Percentiles rank a stretch among this genome's conserved stretches.
phyloP scores from a whole-genome alignment of 2,329 filamentous ascomycete genomes.

The Fusarium keratoplasticum region DNA sequence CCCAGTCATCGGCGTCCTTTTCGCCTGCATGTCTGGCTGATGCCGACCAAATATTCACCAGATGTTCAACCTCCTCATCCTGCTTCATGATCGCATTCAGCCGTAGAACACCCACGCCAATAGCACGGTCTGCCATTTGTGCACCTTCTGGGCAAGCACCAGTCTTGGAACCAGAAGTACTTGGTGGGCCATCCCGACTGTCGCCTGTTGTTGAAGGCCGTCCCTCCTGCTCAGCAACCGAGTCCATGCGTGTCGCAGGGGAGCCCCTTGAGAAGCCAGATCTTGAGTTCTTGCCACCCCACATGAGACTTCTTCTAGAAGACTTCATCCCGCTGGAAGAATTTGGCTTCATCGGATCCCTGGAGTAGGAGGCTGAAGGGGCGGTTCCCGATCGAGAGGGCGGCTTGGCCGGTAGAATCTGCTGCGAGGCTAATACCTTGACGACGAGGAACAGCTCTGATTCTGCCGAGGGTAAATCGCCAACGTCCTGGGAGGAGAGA shows the following conservation, averaged over 20 bases:
- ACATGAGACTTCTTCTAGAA: constrained; percentile 76
- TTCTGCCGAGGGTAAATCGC: constrained; percentile 70
- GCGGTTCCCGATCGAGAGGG: constrained; percentile 63
- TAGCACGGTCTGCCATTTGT: constrained; percentile 63
- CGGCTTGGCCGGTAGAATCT: constrained; percentile 59
- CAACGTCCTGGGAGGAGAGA: constrained; percentile 80
- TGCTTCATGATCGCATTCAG: constrained; percentile 81
- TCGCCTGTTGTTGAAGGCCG: constrained; percentile 52
- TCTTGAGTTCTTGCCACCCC: constrained; percentile 70
- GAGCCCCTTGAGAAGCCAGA: constrained; percentile 66
- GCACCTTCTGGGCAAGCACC: constrained; percentile 36
- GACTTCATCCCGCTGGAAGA: constrained; percentile 64
- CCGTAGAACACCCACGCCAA: constrained; percentile 82
- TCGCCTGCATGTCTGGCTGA: constrained; percentile 65
- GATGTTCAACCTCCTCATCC: constrained; percentile 77
- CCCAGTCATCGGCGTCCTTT: constrained; percentile 74
- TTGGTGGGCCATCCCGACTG: constrained; percentile 65
- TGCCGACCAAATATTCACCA: constrained; percentile 82
- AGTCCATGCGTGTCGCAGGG: constrained; percentile 62
- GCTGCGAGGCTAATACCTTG: constrained; percentile 75
- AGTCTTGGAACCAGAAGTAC: constrained; percentile 65
- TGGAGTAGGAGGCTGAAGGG: constrained; percentile 54
- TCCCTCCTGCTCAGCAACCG: constrained; percentile 64
- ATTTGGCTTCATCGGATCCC: constrained; percentile 60
- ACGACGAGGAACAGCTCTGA: constrained; percentile 86